Percentiles rank a stretch among this genome's conserved stretches.
Conservation (phyloP, 306 rosid species). For the Geum urbanum region DNA sequence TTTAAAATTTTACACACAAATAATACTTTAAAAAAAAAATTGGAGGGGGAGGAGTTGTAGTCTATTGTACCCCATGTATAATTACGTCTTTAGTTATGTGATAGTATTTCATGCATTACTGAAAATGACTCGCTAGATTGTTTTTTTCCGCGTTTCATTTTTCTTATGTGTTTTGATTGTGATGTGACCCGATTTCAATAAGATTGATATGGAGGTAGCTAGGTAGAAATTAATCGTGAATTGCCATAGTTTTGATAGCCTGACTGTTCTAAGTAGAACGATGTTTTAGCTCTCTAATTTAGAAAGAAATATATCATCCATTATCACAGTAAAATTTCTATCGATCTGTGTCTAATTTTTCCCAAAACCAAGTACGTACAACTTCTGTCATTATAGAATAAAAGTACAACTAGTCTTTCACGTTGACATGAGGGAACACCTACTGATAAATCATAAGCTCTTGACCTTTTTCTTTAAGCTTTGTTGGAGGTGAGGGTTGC, state of each 20-base stretch:
- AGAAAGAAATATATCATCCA: not conserved
- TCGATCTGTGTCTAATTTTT: not conserved
- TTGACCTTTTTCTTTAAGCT: too few species aligned
- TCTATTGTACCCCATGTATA: too few species aligned
- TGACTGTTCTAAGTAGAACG: not conserved
- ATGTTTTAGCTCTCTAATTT: not conserved
- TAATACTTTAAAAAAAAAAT: too few species aligned
- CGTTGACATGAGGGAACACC: slow-evolving; percentile 3
- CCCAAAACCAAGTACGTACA: not conserved
- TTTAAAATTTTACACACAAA: too few species aligned
- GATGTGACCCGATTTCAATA: not conserved
- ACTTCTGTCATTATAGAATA: not conserved
- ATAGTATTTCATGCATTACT: slow-evolving; percentile 24
- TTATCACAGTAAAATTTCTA: not conserved
- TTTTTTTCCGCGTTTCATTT: slow-evolving; percentile 3
- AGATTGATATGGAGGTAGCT: not conserved
- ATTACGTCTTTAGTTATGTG: too few species aligned
- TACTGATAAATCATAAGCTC: not conserved
- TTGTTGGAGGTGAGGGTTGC: too few species aligned
- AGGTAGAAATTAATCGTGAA: too few species aligned
- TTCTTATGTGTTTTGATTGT: not conserved
- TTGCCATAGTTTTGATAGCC: too few species aligned
- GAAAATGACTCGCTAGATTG: slow-evolving; percentile 44
- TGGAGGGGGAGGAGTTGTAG: too few species aligned
- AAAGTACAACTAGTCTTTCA: not conserved